Evolutionary conservation across 2,329 filamentous ascomycete species (phyloP), one percentile per base, ranked within the genome.

Genomic region (Chrysoporthe deuterocubensis): DNA sequence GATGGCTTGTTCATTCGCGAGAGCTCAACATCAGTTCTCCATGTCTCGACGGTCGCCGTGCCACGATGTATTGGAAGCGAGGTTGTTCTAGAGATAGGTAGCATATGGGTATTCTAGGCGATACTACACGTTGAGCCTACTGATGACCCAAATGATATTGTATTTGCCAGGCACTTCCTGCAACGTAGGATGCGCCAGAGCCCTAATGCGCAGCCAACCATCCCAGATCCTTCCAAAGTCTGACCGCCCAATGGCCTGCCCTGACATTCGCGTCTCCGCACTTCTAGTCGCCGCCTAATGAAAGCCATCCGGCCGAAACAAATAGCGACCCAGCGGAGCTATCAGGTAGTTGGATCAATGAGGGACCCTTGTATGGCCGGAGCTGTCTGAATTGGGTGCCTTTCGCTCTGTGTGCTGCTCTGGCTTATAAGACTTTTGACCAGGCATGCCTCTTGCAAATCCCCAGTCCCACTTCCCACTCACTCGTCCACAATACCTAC

Each of bases 181-280:
- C 18, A 57, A 40, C 54, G 21, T 40, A 40, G 54, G 54, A 40
- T 57, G 32, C 32, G 16, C 44, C 44, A 46, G 8, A 46, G 44
- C 7, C 14, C 18, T 4, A 46, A 40, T 54, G 50, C 34, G n/a
- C 54, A 34, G 9, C 54, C 18, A 40, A 32, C 44, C 44, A 46
- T 46, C 13, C 18, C 13, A 40, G 54, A 57, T 57, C 54, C 16
- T 40, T 6, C 4, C 32, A 40, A n/a, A 8, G 54, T 21, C 16
- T 57, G 54, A 57, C 54, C 54, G 54, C 54, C 52, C 52, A 56
- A 56, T 56, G 32, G n/a, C 13, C 54, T 34, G 4, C 50, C 54
- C 54, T 57, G 8, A 14, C 11, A 40, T 40, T 26, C 50, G 50
- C 16, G 13, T 57, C 54, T 57, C 54, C 54, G 54, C 54, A 32